Conservation (phyloP, 768 basidiomycete species). For the Pholiota microspora region DNA sequence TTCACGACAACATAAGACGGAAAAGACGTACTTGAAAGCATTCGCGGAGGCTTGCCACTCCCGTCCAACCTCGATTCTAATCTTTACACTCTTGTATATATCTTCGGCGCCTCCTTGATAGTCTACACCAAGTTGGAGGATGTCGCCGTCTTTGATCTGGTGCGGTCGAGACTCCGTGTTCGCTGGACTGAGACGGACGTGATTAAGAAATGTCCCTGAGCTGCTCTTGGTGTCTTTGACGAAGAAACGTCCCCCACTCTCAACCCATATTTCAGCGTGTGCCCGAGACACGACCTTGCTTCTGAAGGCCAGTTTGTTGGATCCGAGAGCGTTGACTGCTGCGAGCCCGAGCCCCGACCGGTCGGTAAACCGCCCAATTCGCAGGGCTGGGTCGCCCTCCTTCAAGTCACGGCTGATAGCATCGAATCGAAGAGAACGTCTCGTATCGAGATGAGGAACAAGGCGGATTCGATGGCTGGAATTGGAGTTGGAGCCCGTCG, state of each 20-base stretch:
- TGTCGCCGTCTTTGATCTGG: conserved; percentile 88
- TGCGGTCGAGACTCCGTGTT: conserved; percentile 76
- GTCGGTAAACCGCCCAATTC: conserved; percentile 95
- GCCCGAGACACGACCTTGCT: conserved; percentile 92
- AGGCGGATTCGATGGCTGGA: conserved; percentile 77
- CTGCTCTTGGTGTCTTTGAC: conserved; percentile 89
- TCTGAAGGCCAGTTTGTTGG: conserved; percentile 91
- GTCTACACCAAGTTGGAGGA: conserved; percentile 93
- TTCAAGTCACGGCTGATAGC: conserved; percentile 85
- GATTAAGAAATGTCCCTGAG: conserved; percentile 94
- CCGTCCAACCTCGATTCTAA: conserved; percentile 81
- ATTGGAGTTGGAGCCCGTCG: conserved; percentile 12
- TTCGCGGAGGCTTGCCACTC: conserved; percentile 91
- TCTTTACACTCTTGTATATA: conserved; percentile 96
- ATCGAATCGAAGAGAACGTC: conserved; percentile 88
- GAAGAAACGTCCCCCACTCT: conserved; percentile 67
- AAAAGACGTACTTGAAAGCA: conserved; percentile 78
- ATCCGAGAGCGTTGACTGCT: conserved; percentile 64
- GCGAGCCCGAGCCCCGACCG: conserved; percentile 65
- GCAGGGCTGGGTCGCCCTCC: conserved; percentile 66
- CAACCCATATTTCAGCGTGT: conserved; percentile 94
- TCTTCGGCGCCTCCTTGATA: conserved; percentile 98
- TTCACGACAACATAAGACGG: conserved; percentile 2
- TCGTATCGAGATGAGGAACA: conserved; percentile 91
- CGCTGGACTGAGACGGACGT: conserved; percentile 83